phyloP scores from a whole-genome alignment of 441 rosid genomes.

The Cnidoscolus chayamansa region DNA sequence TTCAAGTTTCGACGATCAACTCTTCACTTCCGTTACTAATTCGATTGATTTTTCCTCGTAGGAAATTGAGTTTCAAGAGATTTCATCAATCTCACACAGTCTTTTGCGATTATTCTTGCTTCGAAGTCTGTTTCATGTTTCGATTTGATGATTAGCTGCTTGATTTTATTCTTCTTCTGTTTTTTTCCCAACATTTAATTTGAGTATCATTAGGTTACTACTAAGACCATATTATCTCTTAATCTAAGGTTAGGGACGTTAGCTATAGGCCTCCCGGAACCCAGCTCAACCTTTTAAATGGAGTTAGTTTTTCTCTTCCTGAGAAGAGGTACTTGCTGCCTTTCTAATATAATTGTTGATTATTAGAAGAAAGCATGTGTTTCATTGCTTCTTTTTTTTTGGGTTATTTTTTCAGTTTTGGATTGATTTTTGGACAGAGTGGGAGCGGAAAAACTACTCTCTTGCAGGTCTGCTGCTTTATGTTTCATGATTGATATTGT shows the following conservation, averaged over 20 bases:
- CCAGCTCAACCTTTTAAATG: slow-evolving; percentile 62
- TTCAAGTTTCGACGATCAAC: neutral
- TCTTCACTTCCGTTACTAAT: neutral
- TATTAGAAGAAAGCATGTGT: neutral
- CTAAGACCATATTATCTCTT: slow-evolving; percentile 24
- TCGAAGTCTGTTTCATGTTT: slow-evolving; percentile 49
- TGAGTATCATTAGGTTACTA: neutral
- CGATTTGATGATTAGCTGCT: neutral
- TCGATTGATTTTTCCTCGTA: slow-evolving; percentile 11
- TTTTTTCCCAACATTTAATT: neutral
- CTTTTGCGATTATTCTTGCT: slow-evolving; percentile 56
- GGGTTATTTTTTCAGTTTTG: slow-evolving; percentile 56
- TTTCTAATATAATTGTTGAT: neutral
- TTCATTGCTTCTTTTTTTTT: neutral
- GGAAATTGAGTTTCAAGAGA: slow-evolving; percentile 30
- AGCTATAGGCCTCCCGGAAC: slow-evolving; percentile 78
- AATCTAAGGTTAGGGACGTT: slow-evolving; percentile 54
- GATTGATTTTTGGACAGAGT: slow-evolving; percentile 90
- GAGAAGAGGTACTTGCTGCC: slow-evolving; percentile 52
- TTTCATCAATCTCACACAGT: slow-evolving; percentile 19
- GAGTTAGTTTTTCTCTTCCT: slow-evolving; percentile 66
- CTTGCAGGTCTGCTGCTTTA: slow-evolving; percentile 51
- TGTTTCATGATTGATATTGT: neutral
- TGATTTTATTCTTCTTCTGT: neutral
- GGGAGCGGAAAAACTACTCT: slow-evolving; percentile 97